Percentiles rank a stretch among this genome's conserved stretches.
phyloP scores from a whole-genome alignment of 1,284 basidiomycete species.

The Pseudozyma tsukubaensis region DNA sequence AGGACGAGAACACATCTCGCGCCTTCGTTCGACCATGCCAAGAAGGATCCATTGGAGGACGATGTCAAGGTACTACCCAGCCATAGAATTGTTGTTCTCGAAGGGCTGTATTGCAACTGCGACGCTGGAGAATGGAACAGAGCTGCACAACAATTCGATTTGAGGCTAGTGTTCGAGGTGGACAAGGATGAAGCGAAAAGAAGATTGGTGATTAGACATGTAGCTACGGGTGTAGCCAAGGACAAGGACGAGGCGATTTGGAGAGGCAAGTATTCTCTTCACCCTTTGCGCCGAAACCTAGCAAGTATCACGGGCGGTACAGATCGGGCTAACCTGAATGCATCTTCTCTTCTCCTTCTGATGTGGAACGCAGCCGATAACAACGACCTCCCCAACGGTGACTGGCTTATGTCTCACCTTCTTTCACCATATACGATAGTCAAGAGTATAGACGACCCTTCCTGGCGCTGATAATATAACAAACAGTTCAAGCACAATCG shows the following conservation, averaged over 20 bases:
- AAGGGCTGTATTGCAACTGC: constrained; percentile 85
- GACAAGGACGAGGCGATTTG: constrained; percentile 76
- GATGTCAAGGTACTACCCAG: constrained; percentile 74
- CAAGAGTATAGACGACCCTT: constrained; percentile 38
- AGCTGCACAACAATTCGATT: constrained; percentile 78
- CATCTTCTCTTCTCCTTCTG: background rate
- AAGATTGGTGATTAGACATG: constrained; percentile 80
- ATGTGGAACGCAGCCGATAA: constrained; percentile 47
- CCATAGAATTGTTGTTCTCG: constrained; percentile 82
- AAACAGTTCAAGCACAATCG: background rate
- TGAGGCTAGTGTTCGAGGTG: constrained; percentile 81
- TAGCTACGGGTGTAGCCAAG: constrained; percentile 79
- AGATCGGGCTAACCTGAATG: background rate
- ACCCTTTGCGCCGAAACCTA: background rate
- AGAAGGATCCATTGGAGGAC: constrained; percentile 72
- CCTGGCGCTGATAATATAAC: constrained; percentile 19
- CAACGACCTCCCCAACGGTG: constrained; percentile 67
- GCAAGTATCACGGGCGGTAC: background rate
- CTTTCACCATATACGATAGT: constrained; percentile 47
- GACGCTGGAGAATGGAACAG: constrained; percentile 79
- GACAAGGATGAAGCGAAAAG: constrained; percentile 75
- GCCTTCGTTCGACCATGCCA: constrained; percentile 77
- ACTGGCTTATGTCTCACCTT: constrained; percentile 62
- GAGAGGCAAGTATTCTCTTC: constrained; percentile 74
- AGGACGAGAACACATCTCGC: constrained; percentile 35